A percentile compares a stretch with the other conserved stretches of the same genome.
Evolutionary conservation across 306 rosid genomes (phyloP).

Genomic region (Sphenostylis stenocarpa): DNA sequence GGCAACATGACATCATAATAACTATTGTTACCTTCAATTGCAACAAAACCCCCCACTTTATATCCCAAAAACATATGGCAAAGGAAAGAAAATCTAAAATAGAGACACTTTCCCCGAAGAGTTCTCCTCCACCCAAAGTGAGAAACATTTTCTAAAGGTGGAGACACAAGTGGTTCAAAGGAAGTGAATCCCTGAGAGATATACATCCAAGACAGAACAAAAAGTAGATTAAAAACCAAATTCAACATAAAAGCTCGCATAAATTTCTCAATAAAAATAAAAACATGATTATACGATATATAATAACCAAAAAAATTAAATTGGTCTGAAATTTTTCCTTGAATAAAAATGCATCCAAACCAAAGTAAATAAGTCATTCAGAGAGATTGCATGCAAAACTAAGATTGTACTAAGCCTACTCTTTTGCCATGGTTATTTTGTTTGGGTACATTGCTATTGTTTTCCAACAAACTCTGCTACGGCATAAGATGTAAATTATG

Average conservation of each 20-base stretch:
- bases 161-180: conserved; percentile 13
- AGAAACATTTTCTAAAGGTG: background rate
- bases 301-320: background rate
- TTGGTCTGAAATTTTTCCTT: background rate
- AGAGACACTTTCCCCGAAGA: background rate
- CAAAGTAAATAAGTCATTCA: background rate
- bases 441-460: background rate
- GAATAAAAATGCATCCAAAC: conserved; percentile 13
- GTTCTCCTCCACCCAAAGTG: background rate
- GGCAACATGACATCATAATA: background rate
- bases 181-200: conserved; percentile 17
- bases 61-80: background rate
- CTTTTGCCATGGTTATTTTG: background rate
- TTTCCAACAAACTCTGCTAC: conserved; percentile 13
- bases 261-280: conserved; percentile 1
- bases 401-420: conserved; percentile 8
- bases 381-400: conserved; percentile 17
- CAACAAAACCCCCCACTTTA: conserved; percentile 1
- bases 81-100: background rate
- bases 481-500: background rate
- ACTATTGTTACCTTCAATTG: conserved; percentile 9
- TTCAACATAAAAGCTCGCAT: background rate
- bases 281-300: background rate
- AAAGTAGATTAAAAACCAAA: background rate
- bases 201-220: conserved; percentile 5